A percentile compares a stretch with the other conserved stretches of the same genome.
These are phyloP conservation scores for Helotiales sp. DNA, from an alignment of 2,329 filamentous ascomycete genomes.

Conservation along the genomic window DNA sequence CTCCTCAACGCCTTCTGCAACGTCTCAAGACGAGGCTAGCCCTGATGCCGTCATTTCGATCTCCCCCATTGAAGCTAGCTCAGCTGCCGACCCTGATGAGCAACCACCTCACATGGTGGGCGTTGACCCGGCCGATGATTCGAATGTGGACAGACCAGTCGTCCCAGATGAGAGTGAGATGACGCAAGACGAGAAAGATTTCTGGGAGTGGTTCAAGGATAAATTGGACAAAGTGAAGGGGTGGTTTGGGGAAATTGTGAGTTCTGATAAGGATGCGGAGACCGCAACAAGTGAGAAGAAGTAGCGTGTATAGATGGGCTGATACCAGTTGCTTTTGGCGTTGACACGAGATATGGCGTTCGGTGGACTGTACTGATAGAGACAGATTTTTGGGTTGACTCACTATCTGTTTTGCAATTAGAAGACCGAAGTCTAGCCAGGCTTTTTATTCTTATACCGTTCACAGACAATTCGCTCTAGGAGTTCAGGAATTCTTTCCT, in stretches of 20 bases:
- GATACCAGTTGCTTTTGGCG: neutral
- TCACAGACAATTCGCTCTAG: no score
- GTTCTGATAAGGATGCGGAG: slow-evolving; percentile 1
- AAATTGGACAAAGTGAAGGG: slow-evolving; percentile 44
- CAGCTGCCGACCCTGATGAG: slow-evolving; percentile 29
- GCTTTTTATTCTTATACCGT: no score
- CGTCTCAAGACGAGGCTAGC: slow-evolving; percentile 9
- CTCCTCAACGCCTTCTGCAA: slow-evolving; percentile 16
- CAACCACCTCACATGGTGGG: slow-evolving; percentile 30
- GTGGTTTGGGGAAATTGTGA: slow-evolving; percentile 23
- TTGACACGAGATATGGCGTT: neutral
- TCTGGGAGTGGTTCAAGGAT: slow-evolving; percentile 54
- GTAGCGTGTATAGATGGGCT: neutral
- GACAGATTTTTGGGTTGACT: no score
- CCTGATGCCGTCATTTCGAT: slow-evolving; percentile 27
- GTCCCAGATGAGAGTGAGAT: slow-evolving; percentile 27
- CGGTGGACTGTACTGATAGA: neutral
- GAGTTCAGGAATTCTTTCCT: no score
- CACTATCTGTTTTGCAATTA: no score
- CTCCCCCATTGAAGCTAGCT: slow-evolving; percentile 31
- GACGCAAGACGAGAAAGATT: slow-evolving; percentile 34
- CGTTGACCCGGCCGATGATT: slow-evolving; percentile 27
- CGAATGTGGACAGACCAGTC: slow-evolving; percentile 24
- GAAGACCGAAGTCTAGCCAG: neutral
- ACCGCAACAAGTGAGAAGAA: neutral